Base-by-base conservation (phyloP, 2,329 filamentous ascomycete genomes). In the Cercospora nicotianae region DNA sequence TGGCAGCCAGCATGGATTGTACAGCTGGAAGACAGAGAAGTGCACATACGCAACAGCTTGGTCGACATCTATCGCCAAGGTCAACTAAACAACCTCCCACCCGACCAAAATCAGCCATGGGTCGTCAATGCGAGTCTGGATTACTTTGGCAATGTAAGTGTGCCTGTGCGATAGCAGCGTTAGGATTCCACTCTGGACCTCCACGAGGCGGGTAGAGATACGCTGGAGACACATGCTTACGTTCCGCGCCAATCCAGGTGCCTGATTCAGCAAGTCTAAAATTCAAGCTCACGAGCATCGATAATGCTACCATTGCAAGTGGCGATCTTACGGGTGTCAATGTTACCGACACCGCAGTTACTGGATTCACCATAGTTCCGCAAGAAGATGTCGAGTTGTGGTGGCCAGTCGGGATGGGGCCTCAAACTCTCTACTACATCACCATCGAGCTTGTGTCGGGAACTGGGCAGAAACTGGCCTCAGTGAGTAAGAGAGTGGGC, bases 121-220 rank as follows among this genome's bases (percentile, higher is more conserved):
- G 80, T 89, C 8, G 77, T 90, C 1, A 89, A 89, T 72, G 86
- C 85, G 0, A 89, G 87, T 70, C 74, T 89, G 53, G 87, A 89
- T 74, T 85, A 84, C 60, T 72, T 88, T 23, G 87, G 87, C 8
- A 75, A 71, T 12, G 75, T 58, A 36, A 58, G 55, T 58, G 18
- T 26, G 48, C 18, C 5, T 53, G 5, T 20, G 33, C 16, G 18
- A n/a, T 28, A 31, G 5, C 13, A 58, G 18, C n/a, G n/a, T n/a
- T n/a, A n/a, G n/a, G n/a, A n/a, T n/a, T n/a, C n/a, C n/a, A n/a
- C n/a, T n/a, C n/a, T n/a, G n/a, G n/a, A n/a, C n/a, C n/a, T n/a
- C n/a, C n/a, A n/a, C n/a, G n/a, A n/a, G n/a, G n/a, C n/a, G n/a
- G n/a, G n/a, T n/a, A n/a, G n/a, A n/a, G n/a, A n/a, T n/a, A n/a